Percentiles rank a stretch among this genome's conserved stretches.
Conservation (phyloP, 164 flowering plant genomes). For the Aristolochia contorta region DNA sequence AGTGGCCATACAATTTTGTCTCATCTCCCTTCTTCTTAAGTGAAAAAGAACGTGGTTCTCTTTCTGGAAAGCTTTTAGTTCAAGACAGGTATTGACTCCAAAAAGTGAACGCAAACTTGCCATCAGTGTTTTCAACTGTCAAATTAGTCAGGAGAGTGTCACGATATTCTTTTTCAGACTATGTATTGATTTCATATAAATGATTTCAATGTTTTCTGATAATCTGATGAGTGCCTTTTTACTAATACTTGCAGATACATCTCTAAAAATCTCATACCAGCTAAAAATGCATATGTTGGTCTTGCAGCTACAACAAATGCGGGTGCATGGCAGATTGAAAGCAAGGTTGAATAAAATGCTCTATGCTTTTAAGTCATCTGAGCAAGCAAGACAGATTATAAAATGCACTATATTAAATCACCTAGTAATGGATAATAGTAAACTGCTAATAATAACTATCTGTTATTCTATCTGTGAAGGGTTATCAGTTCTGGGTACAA, state of each 20-base stretch:
- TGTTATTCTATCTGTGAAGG: slow-evolving; percentile 16
- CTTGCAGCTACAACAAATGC: slow-evolving; percentile 27
- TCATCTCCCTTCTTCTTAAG: slow-evolving; percentile 30
- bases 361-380: too few relatives aligned
- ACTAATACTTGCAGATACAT: slow-evolving; percentile 18
- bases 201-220: neutral
- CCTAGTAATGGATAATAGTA: too few relatives aligned
- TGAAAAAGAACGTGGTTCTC: slow-evolving; percentile 33
- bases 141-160: neutral
- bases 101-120: too few relatives aligned
- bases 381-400: too few relatives aligned
- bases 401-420: too few relatives aligned
- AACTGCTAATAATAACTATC: neutral
- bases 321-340: slow-evolving; percentile 50
- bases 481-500: slow-evolving; percentile 51
- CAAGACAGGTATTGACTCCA: slow-evolving; percentile 27
- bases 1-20: slow-evolving; percentile 46
- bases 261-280: slow-evolving; percentile 26
- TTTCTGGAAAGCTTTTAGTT: slow-evolving; percentile 31
- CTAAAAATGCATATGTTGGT: slow-evolving; percentile 35
- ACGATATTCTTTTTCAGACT: neutral
- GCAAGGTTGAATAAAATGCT: slow-evolving; percentile 27
- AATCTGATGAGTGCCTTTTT: neutral
- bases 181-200: neutral
- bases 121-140: too few relatives aligned